Percentiles rank a stretch among this genome's conserved stretches.
Conservation (phyloP, 768 basidiomycete species). For the Cystofilobasidium macerans region DNA sequence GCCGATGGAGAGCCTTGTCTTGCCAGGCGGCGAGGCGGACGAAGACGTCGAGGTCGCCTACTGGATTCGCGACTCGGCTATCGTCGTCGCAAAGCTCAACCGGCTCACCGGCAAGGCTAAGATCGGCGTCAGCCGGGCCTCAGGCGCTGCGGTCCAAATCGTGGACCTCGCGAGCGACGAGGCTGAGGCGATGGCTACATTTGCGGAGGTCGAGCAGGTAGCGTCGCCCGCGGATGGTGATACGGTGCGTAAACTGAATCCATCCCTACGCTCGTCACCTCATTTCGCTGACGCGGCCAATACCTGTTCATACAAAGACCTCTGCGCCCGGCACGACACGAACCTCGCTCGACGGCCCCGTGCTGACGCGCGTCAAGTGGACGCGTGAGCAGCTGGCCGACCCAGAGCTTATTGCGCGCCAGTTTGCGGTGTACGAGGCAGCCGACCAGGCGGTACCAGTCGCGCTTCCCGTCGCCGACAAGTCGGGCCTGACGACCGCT, state of each 20-base stretch:
- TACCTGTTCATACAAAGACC: too few relatives aligned
- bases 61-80: slow-evolving; percentile 74
- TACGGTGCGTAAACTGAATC: background rate
- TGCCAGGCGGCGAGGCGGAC: slow-evolving; percentile 44
- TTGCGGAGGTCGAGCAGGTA: slow-evolving; percentile 64
- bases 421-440: slow-evolving; percentile 61
- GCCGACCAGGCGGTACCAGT: slow-evolving; percentile 41
- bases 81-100: slow-evolving; percentile 69
- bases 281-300: too few relatives aligned
- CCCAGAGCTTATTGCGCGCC: slow-evolving; percentile 72
- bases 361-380: background rate
- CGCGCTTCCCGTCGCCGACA: slow-evolving; percentile 41
- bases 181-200: slow-evolving; percentile 61
- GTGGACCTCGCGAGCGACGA: slow-evolving; percentile 74
- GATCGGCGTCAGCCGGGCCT: slow-evolving; percentile 70
- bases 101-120: slow-evolving; percentile 76
- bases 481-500: slow-evolving; percentile 49
- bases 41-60: slow-evolving; percentile 50
- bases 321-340: background rate
- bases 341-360: background rate
- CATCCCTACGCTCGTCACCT: too few relatives aligned
- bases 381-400: slow-evolving; percentile 39
- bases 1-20: slow-evolving; percentile 72
- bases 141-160: slow-evolving; percentile 73
- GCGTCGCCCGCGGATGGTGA: slow-evolving; percentile 43